Evolutionary conservation across 2,329 filamentous ascomycete species (phyloP).

Genomic region (Beauveria sp.): DNA sequence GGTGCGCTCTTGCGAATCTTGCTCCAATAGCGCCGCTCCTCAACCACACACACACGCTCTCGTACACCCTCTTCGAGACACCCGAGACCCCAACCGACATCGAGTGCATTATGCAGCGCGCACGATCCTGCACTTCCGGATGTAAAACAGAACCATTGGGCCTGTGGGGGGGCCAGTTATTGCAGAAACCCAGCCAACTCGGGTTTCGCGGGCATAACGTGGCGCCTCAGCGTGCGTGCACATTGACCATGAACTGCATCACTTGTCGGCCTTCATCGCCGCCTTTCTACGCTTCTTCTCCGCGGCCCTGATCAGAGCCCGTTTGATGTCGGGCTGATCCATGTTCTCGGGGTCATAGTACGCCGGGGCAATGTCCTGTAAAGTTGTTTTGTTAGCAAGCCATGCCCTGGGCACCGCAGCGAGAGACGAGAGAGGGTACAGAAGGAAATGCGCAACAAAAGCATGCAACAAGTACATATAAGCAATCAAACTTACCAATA

Average conservation of each 20-base stretch:
- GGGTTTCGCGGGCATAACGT: neutral
- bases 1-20: neutral
- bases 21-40: neutral
- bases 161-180: neutral
- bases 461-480: neutral
- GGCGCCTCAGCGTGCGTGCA: neutral
- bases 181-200: no score
- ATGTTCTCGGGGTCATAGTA: constrained; percentile 87
- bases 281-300: constrained; percentile 55
- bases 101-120: neutral
- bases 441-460: neutral
- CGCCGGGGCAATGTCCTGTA: constrained; percentile 78
- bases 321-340: constrained; percentile 78
- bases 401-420: constrained; percentile 46
- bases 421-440: neutral
- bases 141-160: neutral
- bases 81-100: neutral
- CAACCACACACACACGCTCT: neutral
- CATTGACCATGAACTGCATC: constrained; percentile 13
- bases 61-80: neutral
- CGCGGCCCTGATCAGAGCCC: constrained; percentile 47
- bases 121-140: neutral
- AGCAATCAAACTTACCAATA: constrained; percentile 55
- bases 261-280: constrained; percentile 44
- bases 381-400: neutral